Percentiles rank a stretch among this genome's conserved stretches.
Conservation (phyloP, 139 green algal genomes). For the Edaphochlamys debaryana region DNA sequence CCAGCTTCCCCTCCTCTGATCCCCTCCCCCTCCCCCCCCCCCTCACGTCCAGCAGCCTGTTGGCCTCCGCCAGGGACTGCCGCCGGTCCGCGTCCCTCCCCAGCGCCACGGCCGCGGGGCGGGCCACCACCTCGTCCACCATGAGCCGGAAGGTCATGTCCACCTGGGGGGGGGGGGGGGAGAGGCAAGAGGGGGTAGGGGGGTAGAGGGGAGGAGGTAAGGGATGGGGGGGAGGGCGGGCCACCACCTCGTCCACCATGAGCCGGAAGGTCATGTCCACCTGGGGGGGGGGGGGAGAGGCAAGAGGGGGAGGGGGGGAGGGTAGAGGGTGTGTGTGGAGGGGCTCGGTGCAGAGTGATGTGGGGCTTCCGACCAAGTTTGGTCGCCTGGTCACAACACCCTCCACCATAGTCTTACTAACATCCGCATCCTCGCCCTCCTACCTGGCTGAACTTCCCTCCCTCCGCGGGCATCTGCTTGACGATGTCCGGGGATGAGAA, state of each 20-base stretch:
- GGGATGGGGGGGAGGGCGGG: slow-evolving; percentile 30
- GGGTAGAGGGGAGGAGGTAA: too few species aligned
- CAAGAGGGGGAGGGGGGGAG: neutral
- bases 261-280: slow-evolving; percentile 63
- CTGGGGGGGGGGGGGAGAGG: slow-evolving; percentile 12
- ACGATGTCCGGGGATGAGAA: slow-evolving; percentile 88
- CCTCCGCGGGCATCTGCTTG: slow-evolving; percentile 89
- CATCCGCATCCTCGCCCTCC: too few species aligned
- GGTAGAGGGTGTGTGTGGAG: neutral
- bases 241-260: slow-evolving; percentile 64
- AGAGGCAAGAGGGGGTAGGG: neutral
- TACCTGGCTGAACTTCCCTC: slow-evolving; percentile 78
- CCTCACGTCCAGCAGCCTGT: slow-evolving; percentile 63
- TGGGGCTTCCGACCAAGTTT: too few species aligned
- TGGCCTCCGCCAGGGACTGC: slow-evolving; percentile 56
- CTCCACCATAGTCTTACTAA: too few species aligned
- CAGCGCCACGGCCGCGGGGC: slow-evolving; percentile 57
- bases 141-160: slow-evolving; percentile 64
- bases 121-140: slow-evolving; percentile 59
- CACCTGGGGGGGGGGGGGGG: slow-evolving; percentile 37
- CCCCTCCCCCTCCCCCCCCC: too few species aligned
- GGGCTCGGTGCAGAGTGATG: neutral
- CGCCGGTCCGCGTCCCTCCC: slow-evolving; percentile 62
- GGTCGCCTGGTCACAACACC: too few species aligned
- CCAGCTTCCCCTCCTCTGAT: too few species aligned